Base-by-base conservation (phyloP, 164 flowering plant species). In the Sedum album region DNA sequence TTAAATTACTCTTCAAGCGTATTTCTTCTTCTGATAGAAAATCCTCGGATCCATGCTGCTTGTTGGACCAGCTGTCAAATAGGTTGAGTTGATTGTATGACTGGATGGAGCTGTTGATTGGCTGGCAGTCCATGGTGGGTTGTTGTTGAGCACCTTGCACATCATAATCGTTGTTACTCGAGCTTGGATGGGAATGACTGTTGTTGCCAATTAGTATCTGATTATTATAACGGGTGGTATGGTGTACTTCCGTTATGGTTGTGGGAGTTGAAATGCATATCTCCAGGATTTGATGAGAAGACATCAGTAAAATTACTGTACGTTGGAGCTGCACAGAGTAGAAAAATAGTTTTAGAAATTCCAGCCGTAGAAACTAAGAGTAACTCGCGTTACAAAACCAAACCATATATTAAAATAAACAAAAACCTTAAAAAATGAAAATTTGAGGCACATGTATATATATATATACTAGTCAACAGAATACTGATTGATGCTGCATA, bases 21-120 rank as follows among this genome's bases (percentile, higher is more conserved):
- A 83, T 84, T 57, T 85, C 87, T 66, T 83, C 86, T 75, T 84
- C 91, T 23, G 90, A 68, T 51, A 82, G 69, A 65, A 77, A 80
- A 36, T 79, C 87, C 5, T 80, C 87, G 25, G 68, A 78, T 42
- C 79, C 86, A 70, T 62, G 79, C 64, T 84, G 85, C 4, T 80
- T 79, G 30, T 73, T 75, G 11, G 84, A 60, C 91, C 91, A 90
- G 28, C 85, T 87, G 25, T 79, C 88, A 67, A 81, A 87, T 5
- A 84, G 82, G 67, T 82, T 84, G n/a, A 78, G 77, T 55, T 25
- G 61, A 75, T 55, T 80, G 10, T 83, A 25, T 48, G 76, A 75
- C 69, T 80, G 89, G 18, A 71, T 69, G 9, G 87, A 77, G 33
- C 83, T 60, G 66, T 26, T 68, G 21, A 49, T 26, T 1, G 71